Evolutionary conservation across 2,329 filamentous ascomycete genomes (phyloP).

Genomic region (Diaporthe longicolla): DNA sequence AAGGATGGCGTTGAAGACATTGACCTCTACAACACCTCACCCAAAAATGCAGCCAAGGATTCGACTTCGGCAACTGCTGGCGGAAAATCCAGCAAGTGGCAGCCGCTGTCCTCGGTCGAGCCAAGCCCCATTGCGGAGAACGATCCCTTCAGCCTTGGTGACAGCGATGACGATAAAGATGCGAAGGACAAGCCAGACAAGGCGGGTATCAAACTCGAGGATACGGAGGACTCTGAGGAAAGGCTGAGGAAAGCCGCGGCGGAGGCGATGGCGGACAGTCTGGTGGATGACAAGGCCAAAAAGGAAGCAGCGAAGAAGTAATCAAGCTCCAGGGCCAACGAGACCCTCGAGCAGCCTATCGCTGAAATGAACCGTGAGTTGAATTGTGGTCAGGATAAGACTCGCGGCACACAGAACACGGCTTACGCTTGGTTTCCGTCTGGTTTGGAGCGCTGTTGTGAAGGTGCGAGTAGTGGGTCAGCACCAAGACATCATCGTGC

Average conservation of each 20-base stretch:
- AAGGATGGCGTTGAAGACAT: constrained; percentile 82
- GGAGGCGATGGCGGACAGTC: constrained; percentile 70
- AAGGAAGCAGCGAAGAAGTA: constrained; percentile 53
- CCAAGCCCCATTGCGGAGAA: constrained; percentile 89
- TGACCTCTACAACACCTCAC: constrained; percentile 77
- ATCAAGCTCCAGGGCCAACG: constrained; percentile 39
- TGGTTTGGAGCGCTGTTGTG: neutral
- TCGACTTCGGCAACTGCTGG: constrained; percentile 52
- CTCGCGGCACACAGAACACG: neutral
- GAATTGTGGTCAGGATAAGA: neutral
- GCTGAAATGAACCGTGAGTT: neutral
- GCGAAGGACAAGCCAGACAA: constrained; percentile 73
- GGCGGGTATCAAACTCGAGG: constrained; percentile 64
- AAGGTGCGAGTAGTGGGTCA: neutral
- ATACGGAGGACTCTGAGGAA: constrained; percentile 64
- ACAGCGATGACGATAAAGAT: constrained; percentile 94
- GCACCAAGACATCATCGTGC: constrained; percentile 14
- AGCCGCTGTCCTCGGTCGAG: constrained; percentile 88
- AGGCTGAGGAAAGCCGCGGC: constrained; percentile 76
- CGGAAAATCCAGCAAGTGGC: constrained; percentile 92
- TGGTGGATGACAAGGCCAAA: constrained; percentile 60
- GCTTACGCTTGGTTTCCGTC: neutral
- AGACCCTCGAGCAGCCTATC: constrained; percentile 6
- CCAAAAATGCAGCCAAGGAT: constrained; percentile 68
- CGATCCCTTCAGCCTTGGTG: constrained; percentile 95